Conservation (phyloP, 2,329 filamentous ascomycete genomes). For the Colletotrichum sp. region DNA sequence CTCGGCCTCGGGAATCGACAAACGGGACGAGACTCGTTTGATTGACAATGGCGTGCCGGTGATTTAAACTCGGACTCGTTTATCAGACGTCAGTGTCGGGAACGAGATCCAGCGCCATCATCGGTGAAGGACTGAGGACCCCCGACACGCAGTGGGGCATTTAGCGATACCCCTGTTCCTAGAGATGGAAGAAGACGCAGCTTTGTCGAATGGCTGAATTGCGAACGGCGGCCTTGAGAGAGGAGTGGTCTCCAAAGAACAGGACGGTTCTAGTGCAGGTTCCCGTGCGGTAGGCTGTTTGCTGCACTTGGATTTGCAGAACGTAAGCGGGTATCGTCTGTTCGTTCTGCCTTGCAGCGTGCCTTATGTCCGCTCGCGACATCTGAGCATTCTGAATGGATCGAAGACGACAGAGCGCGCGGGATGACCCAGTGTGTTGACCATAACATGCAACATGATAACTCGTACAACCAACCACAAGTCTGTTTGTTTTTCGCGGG, state of each 20-base stretch:
- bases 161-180: neutral
- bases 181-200: neutral
- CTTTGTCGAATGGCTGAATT: neutral
- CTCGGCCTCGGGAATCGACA: neutral
- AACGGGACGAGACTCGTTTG: neutral
- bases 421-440: neutral
- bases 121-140: neutral
- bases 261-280: slow-evolving; percentile 13
- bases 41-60: neutral
- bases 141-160: neutral
- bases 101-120: neutral
- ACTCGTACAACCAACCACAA: neutral
- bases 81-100: neutral
- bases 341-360: slow-evolving; percentile 5
- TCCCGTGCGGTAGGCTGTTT: neutral
- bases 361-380: neutral
- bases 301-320: neutral
- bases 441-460: neutral
- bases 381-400: neutral
- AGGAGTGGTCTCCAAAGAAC: neutral
- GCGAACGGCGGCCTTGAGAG: neutral
- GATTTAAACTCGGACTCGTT: neutral
- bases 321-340: neutral
- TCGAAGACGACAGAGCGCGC: neutral
- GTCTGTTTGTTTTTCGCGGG: neutral